Evolutionary conservation across 2,329 filamentous ascomycete species (phyloP).

Genomic region (Boeremia exigua): DNA sequence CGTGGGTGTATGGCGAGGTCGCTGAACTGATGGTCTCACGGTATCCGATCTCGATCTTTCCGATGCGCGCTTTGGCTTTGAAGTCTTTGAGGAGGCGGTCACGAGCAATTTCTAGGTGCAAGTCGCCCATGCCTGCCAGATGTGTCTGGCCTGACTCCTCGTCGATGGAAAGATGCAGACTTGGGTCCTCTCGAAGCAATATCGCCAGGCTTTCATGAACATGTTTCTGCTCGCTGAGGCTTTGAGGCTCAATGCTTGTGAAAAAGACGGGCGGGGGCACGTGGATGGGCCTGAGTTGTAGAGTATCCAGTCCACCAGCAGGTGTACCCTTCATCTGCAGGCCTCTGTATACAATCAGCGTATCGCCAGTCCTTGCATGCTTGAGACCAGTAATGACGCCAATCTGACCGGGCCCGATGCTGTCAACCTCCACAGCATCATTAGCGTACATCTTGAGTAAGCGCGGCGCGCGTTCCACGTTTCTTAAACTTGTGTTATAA

Average conservation of each 20-base stretch:
- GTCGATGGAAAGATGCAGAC: conserved; percentile 81
- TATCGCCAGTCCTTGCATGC: conserved; percentile 91
- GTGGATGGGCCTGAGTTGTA: conserved; percentile 86
- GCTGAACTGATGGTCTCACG: conserved; percentile 75
- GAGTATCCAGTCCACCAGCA: conserved; percentile 69
- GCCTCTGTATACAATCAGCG: conserved; percentile 75
- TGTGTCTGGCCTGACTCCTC: conserved; percentile 93
- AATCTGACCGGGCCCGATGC: conserved; percentile 86
- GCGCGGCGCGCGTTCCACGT: conserved; percentile 79
- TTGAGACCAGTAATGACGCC: conserved; percentile 92
- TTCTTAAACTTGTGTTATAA: conserved; percentile 84
- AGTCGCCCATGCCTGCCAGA: conserved; percentile 92
- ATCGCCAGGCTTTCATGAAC: conserved; percentile 78
- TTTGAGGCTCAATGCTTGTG: conserved; percentile 85
- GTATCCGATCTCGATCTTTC: conserved; percentile 93
- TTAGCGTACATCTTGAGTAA: conserved; percentile 89
- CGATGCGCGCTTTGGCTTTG: conserved; percentile 84
- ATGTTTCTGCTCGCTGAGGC: conserved; percentile 78
- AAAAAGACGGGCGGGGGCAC: conserved; percentile 96
- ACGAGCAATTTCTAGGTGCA: conserved; percentile 91
- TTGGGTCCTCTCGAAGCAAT: conserved; percentile 89
- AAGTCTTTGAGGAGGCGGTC: conserved; percentile 88
- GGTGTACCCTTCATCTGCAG: conserved; percentile 67
- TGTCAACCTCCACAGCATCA: conserved; percentile 82
- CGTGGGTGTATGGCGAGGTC: conserved; percentile 63